A percentile compares a stretch with the other conserved stretches of the same genome.
Evolutionary conservation across 2,329 filamentous ascomycete genomes (phyloP).

Genomic region (Monilinia aucupariae): DNA sequence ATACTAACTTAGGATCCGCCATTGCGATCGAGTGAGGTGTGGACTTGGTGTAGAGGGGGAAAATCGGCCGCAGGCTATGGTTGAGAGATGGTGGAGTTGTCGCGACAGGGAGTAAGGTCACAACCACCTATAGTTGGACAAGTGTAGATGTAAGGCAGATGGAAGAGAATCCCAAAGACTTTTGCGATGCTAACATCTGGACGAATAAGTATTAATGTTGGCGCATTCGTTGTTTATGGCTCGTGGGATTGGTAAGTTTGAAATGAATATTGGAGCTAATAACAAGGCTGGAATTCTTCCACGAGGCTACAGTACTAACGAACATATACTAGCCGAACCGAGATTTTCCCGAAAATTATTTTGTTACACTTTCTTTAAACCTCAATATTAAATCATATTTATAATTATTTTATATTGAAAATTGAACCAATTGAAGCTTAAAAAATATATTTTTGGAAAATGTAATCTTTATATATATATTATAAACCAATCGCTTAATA

Average conservation of each 20-base stretch:
- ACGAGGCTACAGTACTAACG: neutral
- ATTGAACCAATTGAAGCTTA: too few species aligned
- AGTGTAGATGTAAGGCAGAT: neutral
- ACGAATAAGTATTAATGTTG: neutral
- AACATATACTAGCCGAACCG: too few species aligned
- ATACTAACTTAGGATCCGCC: constrained; percentile 52
- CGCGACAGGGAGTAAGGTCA: neutral
- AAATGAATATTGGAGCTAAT: neutral
- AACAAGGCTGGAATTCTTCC: constrained; percentile 5
- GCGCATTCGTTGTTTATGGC: neutral
- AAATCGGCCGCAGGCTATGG: neutral
- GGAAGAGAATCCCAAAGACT: neutral
- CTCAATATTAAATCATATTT: too few species aligned
- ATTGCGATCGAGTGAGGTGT: constrained; percentile 13
- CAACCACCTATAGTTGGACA: neutral
- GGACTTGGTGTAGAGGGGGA: neutral
- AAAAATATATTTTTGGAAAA: too few species aligned
- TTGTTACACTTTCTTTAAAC: too few species aligned
- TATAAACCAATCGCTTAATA: too few species aligned
- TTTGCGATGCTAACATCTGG: neutral
- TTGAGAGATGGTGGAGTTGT: neutral
- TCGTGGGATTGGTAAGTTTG: neutral
- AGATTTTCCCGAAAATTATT: too few species aligned
- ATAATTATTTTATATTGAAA: too few species aligned
- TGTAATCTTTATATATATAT: too few species aligned